These are phyloP conservation scores for Termitomyces sp. DNA, from an alignment of 768 basidiomycete species.

Conservation along the genomic window DNA sequence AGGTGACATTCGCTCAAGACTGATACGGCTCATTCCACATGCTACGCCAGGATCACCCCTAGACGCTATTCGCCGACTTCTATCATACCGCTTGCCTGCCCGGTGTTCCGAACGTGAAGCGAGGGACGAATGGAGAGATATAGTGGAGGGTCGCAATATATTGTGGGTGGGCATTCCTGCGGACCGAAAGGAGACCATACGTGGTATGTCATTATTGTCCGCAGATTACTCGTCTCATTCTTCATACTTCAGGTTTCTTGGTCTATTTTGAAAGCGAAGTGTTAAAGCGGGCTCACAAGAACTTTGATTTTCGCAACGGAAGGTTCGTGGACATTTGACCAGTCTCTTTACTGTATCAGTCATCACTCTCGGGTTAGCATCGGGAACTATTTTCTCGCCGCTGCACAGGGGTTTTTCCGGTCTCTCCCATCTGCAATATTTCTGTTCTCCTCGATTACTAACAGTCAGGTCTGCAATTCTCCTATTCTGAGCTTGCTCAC, in stretches of 20 bases:
- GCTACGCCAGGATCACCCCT: constrained; percentile 55
- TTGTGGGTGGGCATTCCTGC: constrained; percentile 85
- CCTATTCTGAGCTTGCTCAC: constrained; percentile 7
- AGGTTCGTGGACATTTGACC: constrained; percentile 38
- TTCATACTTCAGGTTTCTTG: constrained; percentile 62
- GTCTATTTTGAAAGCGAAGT: constrained; percentile 90
- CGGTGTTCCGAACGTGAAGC: constrained; percentile 67
- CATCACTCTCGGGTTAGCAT: constrained; percentile 39
- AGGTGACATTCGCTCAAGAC: constrained; percentile 88
- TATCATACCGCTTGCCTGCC: constrained; percentile 76
- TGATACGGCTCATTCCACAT: constrained; percentile 81
- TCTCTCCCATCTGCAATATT: constrained; percentile 93
- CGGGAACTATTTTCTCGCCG: constrained; percentile 89
- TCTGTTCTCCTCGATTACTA: constrained; percentile 87
- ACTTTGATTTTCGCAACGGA: constrained; percentile 90
- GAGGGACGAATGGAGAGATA: constrained; percentile 86
- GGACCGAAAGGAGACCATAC: constrained; percentile 87
- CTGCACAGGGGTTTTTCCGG: constrained; percentile 85
- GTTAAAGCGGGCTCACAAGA: constrained; percentile 86
- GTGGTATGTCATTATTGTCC: constrained; percentile 43
- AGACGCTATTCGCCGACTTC: constrained; percentile 67
- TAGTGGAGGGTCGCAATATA: constrained; percentile 79
- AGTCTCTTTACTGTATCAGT: not conserved
- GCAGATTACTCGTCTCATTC: not conserved
- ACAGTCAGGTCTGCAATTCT: constrained; percentile 45